phyloP scores from a whole-genome alignment of 129 eudicot species.

The Rutidosis leptorrhynchoides region DNA sequence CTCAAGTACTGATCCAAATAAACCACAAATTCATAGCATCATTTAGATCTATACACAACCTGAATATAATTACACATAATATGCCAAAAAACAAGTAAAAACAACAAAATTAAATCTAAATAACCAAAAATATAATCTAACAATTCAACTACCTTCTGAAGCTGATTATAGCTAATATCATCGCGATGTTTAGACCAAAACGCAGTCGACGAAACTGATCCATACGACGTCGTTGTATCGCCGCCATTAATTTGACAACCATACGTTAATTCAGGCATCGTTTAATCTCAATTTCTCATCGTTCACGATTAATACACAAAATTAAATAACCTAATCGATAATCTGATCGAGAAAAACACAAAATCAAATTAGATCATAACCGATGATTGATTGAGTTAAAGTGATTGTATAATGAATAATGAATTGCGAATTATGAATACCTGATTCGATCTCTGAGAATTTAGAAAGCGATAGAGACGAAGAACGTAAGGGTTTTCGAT shows the following conservation, averaged over 20 bases:
- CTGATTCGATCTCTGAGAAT: slow-evolving; percentile 37
- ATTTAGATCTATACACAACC: slow-evolving; percentile 21
- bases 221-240: slow-evolving; percentile 44
- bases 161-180: slow-evolving; percentile 72
- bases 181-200: slow-evolving; percentile 79
- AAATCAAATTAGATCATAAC: slow-evolving; percentile 18
- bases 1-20: background rate
- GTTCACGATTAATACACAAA: slow-evolving; percentile 16
- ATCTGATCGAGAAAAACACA: slow-evolving; percentile 24
- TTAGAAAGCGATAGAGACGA: slow-evolving; percentile 42
- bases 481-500: slow-evolving; percentile 44
- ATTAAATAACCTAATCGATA: slow-evolving; percentile 17
- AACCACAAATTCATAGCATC: background rate
- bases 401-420: slow-evolving; percentile 6
- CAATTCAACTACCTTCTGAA: slow-evolving; percentile 61
- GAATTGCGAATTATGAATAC: slow-evolving; percentile 21
- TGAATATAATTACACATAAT: slow-evolving; percentile 7
- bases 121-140: slow-evolving; percentile 15
- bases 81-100: slow-evolving; percentile 1
- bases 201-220: slow-evolving; percentile 49
- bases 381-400: slow-evolving; percentile 24
- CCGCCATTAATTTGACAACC: slow-evolving; percentile 38
- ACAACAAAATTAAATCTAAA: background rate
- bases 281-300: slow-evolving; percentile 33
- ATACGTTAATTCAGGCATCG: slow-evolving; percentile 72